phyloP scores from a whole-genome alignment of 352 stramenopile genomes.

The Phytopythium sindhum region DNA sequence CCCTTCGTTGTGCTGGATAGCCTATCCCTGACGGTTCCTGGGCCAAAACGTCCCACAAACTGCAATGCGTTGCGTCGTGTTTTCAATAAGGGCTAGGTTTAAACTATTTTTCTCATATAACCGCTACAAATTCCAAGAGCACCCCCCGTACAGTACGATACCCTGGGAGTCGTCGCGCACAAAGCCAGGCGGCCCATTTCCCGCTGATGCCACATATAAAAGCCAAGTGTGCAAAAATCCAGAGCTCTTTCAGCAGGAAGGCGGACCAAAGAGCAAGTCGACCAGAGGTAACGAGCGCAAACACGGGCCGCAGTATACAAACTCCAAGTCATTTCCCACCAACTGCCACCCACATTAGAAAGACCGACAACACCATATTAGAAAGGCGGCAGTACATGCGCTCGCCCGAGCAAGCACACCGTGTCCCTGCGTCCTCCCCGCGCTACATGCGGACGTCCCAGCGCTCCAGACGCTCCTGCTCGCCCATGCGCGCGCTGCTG shows the following conservation, averaged over 20 bases:
- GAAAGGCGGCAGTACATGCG: background rate
- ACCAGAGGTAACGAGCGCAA: slow-evolving; percentile 4
- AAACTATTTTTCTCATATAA: background rate
- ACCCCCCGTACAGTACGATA: background rate
- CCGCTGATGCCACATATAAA: background rate
- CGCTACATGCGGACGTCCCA: background rate
- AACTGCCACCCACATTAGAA: background rate
- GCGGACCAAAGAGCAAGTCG: slow-evolving; percentile 2
- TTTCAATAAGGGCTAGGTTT: background rate
- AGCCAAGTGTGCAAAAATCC: background rate
- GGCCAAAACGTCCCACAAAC: no score
- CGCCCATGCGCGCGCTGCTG: background rate
- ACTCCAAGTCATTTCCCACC: slow-evolving; percentile 7
- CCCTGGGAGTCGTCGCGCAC: background rate
- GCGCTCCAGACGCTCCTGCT: background rate
- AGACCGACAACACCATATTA: background rate
- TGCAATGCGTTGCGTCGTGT: background rate
- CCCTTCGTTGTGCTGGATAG: no score
- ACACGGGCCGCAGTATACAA: slow-evolving; percentile 3
- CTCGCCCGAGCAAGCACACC: no score
- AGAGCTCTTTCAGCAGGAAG: background rate
- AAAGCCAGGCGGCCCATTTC: background rate
- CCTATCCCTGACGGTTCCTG: background rate
- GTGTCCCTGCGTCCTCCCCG: background rate
- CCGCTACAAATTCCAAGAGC: background rate